A percentile compares a stretch with the other conserved stretches of the same genome.
phyloP scores from a whole-genome alignment of 306 rosid species.

The Lathyrus sativus region DNA sequence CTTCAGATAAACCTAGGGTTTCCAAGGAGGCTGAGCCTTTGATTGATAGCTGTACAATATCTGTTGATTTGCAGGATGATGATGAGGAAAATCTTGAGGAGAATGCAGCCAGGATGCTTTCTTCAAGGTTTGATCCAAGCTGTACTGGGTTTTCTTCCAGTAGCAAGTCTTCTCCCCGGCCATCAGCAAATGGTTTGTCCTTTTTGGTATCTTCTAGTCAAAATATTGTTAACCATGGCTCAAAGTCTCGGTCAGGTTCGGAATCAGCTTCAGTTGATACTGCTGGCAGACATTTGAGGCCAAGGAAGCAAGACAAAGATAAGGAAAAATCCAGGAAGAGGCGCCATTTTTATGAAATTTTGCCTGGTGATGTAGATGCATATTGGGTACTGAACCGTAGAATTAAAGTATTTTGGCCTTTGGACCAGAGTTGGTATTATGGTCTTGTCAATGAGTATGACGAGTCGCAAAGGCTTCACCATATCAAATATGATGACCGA shows the following conservation, averaged over 20 bases:
- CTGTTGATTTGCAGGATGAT: constrained; percentile 59
- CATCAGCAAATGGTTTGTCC: constrained; percentile 58
- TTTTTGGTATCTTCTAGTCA: constrained; percentile 53
- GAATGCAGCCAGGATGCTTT: constrained; percentile 96
- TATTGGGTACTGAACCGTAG: constrained; percentile 71
- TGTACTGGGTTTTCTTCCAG: constrained; percentile 80
- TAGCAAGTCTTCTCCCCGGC: constrained; percentile 57
- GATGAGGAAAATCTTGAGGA: constrained; percentile 97
- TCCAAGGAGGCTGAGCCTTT: constrained; percentile 54
- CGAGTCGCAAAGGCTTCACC: constrained; percentile 64
- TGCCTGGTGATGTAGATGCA: constrained; percentile 63
- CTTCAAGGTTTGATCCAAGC: constrained; percentile 96
- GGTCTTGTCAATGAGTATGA: constrained; percentile 78
- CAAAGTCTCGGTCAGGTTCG: constrained; percentile 58
- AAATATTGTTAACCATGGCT: constrained; percentile 51
- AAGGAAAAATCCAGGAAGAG: constrained; percentile 69
- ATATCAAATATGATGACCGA: constrained; percentile 90
- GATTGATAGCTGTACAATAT: constrained; percentile 44
- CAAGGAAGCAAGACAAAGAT: constrained; percentile 67
- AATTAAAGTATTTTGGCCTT: constrained; percentile 94
- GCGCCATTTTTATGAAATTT: constrained; percentile 90
- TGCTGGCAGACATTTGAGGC: constrained; percentile 75
- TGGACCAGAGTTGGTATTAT: constrained; percentile 93
- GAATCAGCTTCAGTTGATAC: constrained; percentile 74
- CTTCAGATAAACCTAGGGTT: constrained; percentile 40